Percentiles rank a stretch among this genome's conserved stretches.
These are phyloP conservation scores for Daedalea quercina DNA, from an alignment of 768 basidiomycete genomes.

Conservation along the genomic window DNA sequence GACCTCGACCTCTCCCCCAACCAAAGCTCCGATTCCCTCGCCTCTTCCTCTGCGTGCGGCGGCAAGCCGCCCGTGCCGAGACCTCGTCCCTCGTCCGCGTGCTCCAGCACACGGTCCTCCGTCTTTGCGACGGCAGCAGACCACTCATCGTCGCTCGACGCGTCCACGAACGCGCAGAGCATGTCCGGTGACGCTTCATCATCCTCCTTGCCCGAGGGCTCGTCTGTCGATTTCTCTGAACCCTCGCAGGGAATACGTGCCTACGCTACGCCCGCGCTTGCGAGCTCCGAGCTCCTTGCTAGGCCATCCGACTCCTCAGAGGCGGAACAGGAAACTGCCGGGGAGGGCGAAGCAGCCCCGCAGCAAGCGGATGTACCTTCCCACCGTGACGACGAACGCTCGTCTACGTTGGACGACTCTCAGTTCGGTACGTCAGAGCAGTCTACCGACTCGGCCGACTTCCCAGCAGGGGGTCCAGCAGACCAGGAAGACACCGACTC, in stretches of 20 bases:
- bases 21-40: constrained; percentile 5
- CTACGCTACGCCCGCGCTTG: background rate
- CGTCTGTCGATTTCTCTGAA: background rate
- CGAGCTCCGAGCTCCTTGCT: background rate
- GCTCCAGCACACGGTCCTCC: background rate
- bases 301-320: background rate
- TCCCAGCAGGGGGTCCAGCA: constrained; percentile 6
- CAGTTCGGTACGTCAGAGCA: constrained; percentile 5
- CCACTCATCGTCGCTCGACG: no score
- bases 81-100: background rate
- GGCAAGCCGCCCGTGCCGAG: background rate
- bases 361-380: background rate
- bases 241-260: background rate
- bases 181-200: background rate
- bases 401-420: constrained; percentile 10
- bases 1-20: constrained; percentile 2
- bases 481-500: constrained; percentile 31
- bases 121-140: background rate
- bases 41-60: constrained; percentile 3
- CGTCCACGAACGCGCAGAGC: no score
- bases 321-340: background rate
- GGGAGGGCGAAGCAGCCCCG: background rate
- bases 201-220: background rate
- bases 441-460: background rate
- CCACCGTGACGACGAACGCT: background rate